Base-by-base conservation (phyloP, 129 eudicot genomes). In the Tagetes patula region DNA sequence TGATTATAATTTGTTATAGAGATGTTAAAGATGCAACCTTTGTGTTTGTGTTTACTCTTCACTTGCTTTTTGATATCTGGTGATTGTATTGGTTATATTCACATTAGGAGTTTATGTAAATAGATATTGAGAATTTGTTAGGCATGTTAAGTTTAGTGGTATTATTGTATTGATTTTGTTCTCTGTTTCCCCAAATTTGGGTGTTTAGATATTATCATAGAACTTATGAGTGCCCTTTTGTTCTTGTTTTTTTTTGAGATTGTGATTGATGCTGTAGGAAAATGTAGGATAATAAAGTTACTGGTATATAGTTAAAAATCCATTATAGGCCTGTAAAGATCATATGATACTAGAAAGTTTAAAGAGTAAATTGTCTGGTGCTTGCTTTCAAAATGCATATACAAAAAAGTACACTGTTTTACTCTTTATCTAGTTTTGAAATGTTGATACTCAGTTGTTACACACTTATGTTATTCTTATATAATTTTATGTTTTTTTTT, bases 11-110 rank as follows among this genome's bases (percentile, higher is more conserved):
- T 60, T 34, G 65, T 33, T 10, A 31, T 69, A 47, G 36, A 69
- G 54, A 58, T 69, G 61, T 34, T 69, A 47, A 45, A 69, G 54
- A 58, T 69, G 61, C 42, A 59, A 59, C 27, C 69, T 76, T 76
- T 36, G 39, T 60, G 8, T 10, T 10, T 56, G 1, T 56, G 37
- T 56, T 31, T 27, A 30, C 11, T 3, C 12, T 55, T 7, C 6
- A 37, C 12, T 20, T 38, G 38, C 8, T 61, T 43, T 8, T 42
- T 42, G 1, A 42, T 42, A 7, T 42, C 8, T 42, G 46, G 8
- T 74, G 52, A 74, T 63, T 38, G 14, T 30, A 58, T 58, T 42
- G 55, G 55, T 58, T 58, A 42, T 46, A 49, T 2, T 11, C 0
- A 49, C 48, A 43, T 43, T 48, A 11, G 53, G 4, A 8, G 14